A percentile compares a stretch with the other conserved stretches of the same genome.
Evolutionary conservation across 768 basidiomycete genomes (phyloP).

Genomic region (Chlorophyllum brunneum): DNA sequence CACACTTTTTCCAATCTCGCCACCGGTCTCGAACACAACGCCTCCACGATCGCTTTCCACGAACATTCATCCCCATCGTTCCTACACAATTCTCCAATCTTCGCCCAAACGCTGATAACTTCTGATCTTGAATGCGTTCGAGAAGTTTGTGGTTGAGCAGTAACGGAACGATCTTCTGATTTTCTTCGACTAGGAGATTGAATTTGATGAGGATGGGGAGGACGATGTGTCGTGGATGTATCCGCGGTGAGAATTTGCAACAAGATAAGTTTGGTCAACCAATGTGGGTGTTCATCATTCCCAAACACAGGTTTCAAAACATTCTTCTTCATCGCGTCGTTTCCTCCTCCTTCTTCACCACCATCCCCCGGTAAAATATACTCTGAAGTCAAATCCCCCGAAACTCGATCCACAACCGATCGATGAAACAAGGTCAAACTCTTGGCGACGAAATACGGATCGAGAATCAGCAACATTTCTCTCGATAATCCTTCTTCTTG

Average conservation of each 20-base stretch:
- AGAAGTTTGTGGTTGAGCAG: constrained; percentile 31
- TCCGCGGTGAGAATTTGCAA: constrained; percentile 68
- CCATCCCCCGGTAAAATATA: constrained; percentile 34
- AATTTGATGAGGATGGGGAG: constrained; percentile 10
- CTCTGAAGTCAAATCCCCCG: constrained; percentile 48
- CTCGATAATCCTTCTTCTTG: constrained; percentile 65
- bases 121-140: constrained; percentile 71
- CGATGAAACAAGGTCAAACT: constrained; percentile 65
- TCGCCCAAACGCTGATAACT: constrained; percentile 68
- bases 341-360: neutral
- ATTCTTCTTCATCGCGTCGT: constrained; percentile 13
- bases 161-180: constrained; percentile 26
- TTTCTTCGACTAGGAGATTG: constrained; percentile 28
- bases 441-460: constrained; percentile 55
- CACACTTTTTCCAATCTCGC: constrained; percentile 77
- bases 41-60: constrained; percentile 71
- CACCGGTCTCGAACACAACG: constrained; percentile 69
- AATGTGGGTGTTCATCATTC: constrained; percentile 69
- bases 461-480: constrained; percentile 61
- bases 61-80: constrained; percentile 74
- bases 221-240: constrained; percentile 24
- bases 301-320: constrained; percentile 48
- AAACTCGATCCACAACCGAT: constrained; percentile 44
- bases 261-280: constrained; percentile 73
- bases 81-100: constrained; percentile 70